phyloP scores from a whole-genome alignment of 176 grass and related monocot species.

The Hordeum marinum region DNA sequence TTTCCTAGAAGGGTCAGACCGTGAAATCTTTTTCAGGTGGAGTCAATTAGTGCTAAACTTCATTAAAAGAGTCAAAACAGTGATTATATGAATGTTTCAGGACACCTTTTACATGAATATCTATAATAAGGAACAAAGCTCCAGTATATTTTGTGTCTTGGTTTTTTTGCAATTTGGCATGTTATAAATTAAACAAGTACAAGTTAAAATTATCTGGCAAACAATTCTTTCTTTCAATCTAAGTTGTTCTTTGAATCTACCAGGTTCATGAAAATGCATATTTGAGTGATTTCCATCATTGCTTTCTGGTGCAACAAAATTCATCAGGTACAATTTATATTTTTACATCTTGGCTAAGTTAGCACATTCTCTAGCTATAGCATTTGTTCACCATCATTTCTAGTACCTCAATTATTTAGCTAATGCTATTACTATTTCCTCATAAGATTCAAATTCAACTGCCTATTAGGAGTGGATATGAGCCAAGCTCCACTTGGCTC shows the following conservation, averaged over 20 bases:
- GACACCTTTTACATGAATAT: neutral
- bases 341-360: conserved; percentile 5
- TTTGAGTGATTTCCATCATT: conserved; percentile 89
- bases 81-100: neutral
- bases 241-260: conserved; percentile 18
- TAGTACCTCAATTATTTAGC: neutral
- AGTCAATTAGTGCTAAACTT: no score
- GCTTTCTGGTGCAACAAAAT: conserved; percentile 67
- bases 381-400: neutral
- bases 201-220: neutral
- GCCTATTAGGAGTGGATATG: neutral
- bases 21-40: no score
- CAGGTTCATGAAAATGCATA: conserved; percentile 99
- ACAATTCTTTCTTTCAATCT: neutral
- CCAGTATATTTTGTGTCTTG: neutral
- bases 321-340: conserved; percentile 47
- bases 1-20: no score
- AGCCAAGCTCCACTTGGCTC: neutral
- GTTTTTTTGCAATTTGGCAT: neutral
- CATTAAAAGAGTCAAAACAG: no score
- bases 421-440: neutral
- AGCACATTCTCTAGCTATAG: neutral
- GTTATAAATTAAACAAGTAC: neutral
- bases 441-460: neutral
- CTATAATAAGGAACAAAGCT: neutral